Evolutionary conservation across 257 asterid species (phyloP).

Genomic region (Penstemon barbatus): DNA sequence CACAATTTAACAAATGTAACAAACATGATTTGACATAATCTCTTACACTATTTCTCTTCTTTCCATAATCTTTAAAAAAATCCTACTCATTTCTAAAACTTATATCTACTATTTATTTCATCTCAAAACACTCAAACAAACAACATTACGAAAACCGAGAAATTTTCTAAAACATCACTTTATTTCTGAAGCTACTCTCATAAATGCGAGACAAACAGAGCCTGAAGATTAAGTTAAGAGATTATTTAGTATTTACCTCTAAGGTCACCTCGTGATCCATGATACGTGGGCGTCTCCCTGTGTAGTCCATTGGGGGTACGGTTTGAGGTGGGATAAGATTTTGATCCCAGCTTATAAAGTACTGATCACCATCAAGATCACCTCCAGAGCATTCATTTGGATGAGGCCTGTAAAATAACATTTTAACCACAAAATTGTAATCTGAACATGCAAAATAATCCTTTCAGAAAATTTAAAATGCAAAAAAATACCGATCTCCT

Average conservation of each 20-base stretch:
- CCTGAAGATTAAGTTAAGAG: background rate
- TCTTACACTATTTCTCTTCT: no score
- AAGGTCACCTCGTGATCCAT: conserved; percentile 85
- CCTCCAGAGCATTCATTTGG: conserved; percentile 99
- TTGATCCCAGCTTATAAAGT: conserved; percentile 89
- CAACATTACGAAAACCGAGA: no score
- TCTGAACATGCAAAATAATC: background rate
- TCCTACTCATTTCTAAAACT: no score
- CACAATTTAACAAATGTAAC: no score
- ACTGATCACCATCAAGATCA: conserved; percentile 94
- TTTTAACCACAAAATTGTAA: background rate
- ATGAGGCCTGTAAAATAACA: conserved; percentile 73
- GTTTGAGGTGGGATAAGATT: conserved; percentile 62
- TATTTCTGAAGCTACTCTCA: no score
- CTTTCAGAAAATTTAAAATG: background rate
- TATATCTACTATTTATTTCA: no score
- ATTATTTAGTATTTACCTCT: conserved; percentile 47
- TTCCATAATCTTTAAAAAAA: no score
- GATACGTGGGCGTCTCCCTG: conserved; percentile 77
- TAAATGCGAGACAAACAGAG: no score
- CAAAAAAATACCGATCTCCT: conserved; percentile 67
- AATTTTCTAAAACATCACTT: no score
- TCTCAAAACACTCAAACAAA: no score
- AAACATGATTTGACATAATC: no score
- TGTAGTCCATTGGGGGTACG: conserved; percentile 92